Percentiles rank a stretch among this genome's conserved stretches.
phyloP scores from a whole-genome alignment of 2,329 filamentous ascomycete genomes.

The Coniochaeta ligniaria region DNA sequence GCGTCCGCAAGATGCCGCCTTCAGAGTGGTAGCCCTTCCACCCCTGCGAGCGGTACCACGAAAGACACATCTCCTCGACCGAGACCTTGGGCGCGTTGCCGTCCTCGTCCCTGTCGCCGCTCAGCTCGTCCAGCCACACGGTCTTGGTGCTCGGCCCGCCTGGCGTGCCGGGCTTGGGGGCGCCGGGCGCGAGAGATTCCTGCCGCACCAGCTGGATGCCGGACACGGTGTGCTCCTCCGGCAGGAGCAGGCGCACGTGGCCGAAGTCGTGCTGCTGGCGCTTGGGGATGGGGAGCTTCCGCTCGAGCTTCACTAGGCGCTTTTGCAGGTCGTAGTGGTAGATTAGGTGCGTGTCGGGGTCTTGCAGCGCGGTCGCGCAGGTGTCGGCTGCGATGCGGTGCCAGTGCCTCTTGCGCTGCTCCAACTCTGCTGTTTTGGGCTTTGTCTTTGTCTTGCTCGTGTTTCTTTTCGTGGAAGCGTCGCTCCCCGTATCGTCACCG shows the following conservation, averaged over 20 bases:
- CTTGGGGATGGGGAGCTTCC: constrained; percentile 71
- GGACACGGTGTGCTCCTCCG: constrained; percentile 66
- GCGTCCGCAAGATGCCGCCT: constrained; percentile 83
- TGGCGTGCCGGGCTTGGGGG: constrained; percentile 17
- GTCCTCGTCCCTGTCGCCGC: constrained; percentile 31
- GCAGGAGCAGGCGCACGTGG: constrained; percentile 71
- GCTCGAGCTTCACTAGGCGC: constrained; percentile 85
- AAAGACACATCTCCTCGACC: constrained; percentile 92
- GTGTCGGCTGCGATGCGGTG: constrained; percentile 68
- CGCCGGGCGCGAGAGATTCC: not conserved
- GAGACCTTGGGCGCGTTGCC: constrained; percentile 57
- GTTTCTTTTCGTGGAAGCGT: constrained; percentile 14
- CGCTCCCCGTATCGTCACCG: constrained; percentile 23
- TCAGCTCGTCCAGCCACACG: constrained; percentile 71
- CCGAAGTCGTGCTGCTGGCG: constrained; percentile 89
- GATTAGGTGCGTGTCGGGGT: constrained; percentile 82
- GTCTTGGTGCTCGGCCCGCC: constrained; percentile 59
- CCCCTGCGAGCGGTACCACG: constrained; percentile 71
- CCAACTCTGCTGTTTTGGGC: constrained; percentile 11
- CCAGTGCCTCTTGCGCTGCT: constrained; percentile 73
- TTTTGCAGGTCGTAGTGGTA: constrained; percentile 95
- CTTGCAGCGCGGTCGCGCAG: constrained; percentile 80
- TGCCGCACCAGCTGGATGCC: constrained; percentile 68
- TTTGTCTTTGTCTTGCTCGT: not conserved
- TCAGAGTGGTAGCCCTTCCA: constrained; percentile 96